Evolutionary conservation across 2,329 filamentous ascomycete species (phyloP).

Genomic region (Aspergillus oerlinghausenensis): DNA sequence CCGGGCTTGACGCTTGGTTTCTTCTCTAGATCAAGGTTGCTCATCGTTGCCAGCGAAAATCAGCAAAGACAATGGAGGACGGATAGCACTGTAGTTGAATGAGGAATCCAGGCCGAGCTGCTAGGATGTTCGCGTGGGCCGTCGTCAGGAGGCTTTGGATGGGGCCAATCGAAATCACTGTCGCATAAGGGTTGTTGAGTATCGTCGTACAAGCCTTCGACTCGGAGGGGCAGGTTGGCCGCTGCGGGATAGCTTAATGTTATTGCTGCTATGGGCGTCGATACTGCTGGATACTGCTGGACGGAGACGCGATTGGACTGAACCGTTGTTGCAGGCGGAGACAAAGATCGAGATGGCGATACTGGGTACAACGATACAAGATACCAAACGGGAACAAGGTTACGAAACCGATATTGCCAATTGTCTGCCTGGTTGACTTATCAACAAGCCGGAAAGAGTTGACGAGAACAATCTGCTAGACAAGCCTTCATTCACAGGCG

Average conservation of each 20-base stretch:
- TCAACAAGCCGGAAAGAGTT: conserved; percentile 6
- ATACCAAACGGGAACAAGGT: conserved; percentile 1
- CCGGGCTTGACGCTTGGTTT: conserved; percentile 14
- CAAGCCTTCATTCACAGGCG: conserved; percentile 3
- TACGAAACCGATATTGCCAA: conserved; percentile 11
- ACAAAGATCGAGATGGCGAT: conserved; percentile 11
- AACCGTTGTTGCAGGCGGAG: conserved; percentile 6
- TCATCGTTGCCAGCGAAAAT: conserved; percentile 10
- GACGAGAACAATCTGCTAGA: neutral
- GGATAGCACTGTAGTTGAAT: conserved; percentile 7
- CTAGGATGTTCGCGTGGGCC: conserved; percentile 4
- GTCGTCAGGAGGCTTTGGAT: conserved; percentile 3
- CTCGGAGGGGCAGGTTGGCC: conserved; percentile 3
- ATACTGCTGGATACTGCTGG: neutral
- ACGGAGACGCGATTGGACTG: neutral
- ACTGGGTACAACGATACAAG: neutral
- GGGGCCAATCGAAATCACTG: conserved; percentile 5
- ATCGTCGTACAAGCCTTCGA: conserved; percentile 1
- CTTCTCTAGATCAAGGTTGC: conserved; percentile 16
- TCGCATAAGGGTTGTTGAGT: conserved; percentile 10
- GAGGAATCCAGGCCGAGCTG: neutral
- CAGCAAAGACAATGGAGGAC: conserved; percentile 3
- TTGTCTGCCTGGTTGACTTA: conserved; percentile 13
- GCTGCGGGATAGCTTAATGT: conserved; percentile 6
- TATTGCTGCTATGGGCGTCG: conserved; percentile 9